Evolutionary conservation across 495 filamentous ascomycete species (phyloP).

Genomic region (Aspergillus baeticus): DNA sequence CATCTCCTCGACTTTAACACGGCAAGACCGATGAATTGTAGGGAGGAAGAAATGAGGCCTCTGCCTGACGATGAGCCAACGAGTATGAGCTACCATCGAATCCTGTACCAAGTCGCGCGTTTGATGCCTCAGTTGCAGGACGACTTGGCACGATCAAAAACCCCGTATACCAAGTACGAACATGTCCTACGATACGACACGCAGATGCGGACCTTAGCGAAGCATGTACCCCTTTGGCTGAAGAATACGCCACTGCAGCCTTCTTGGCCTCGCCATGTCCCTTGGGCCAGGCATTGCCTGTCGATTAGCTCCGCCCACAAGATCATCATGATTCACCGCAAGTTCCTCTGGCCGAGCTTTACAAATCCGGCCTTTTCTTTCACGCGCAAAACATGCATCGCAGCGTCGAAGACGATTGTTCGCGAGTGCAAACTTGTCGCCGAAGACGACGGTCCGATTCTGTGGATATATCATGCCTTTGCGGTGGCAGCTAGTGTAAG

Average conservation of each 20-base stretch:
- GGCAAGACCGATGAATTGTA: conserved; percentile 36
- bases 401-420: conserved; percentile 46
- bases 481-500: conserved; percentile 1
- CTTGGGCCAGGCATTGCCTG: conserved; percentile 42
- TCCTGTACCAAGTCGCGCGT: conserved; percentile 38
- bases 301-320: conserved; percentile 48
- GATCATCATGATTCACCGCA: conserved; percentile 53
- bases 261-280: conserved; percentile 32
- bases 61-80: conserved; percentile 35
- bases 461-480: conserved; percentile 10
- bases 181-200: conserved; percentile 42
- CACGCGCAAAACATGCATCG: conserved; percentile 43
- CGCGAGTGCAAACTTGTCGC: conserved; percentile 30
- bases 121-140: conserved; percentile 44
- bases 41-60: conserved; percentile 36
- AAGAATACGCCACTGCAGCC: conserved; percentile 28
- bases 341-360: conserved; percentile 45
- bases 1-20: conserved; percentile 42
- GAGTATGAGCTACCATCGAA: conserved; percentile 37
- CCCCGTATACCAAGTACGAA: conserved; percentile 38
- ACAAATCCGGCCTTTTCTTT: conserved; percentile 37
- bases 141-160: conserved; percentile 28
- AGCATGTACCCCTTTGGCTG: neutral
- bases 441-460: neutral
- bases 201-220: conserved; percentile 38